Evolutionary conservation across 108 stramenopile species (phyloP).

Genomic region (Hondaea fermentalgiana): DNA sequence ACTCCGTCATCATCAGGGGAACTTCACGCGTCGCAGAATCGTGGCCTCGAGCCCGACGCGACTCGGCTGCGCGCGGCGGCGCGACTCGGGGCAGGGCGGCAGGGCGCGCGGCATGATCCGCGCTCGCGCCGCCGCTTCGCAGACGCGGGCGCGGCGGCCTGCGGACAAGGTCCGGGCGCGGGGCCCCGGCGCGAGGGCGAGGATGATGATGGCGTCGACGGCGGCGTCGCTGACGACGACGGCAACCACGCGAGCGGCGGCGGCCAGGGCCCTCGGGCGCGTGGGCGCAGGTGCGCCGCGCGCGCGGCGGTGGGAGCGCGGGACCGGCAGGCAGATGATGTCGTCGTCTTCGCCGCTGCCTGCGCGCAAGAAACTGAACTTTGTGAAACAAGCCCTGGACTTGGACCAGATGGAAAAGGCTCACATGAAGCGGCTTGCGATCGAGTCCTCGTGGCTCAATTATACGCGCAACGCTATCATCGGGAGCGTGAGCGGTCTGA

Average conservation of each 20-base stretch:
- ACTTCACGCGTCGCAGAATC: too few relatives aligned
- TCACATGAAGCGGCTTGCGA: not conserved
- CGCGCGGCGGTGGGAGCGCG: too few relatives aligned
- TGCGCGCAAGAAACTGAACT: not conserved
- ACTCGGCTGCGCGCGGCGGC: too few relatives aligned
- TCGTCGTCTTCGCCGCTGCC: not conserved
- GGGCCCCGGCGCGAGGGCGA: not conserved
- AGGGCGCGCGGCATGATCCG: not conserved
- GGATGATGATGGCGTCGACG: not conserved
- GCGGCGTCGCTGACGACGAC: not conserved
- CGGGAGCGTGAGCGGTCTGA: not conserved
- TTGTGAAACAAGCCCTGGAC: not conserved
- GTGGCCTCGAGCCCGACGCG: too few relatives aligned
- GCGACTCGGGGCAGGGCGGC: too few relatives aligned
- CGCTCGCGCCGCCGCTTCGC: not conserved
- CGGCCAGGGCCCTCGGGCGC: not conserved
- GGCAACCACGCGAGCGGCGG: not conserved
- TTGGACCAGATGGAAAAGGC: not conserved
- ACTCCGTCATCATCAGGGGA: too few relatives aligned
- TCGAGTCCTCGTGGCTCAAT: slow-evolving; percentile 5
- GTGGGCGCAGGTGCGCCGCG: too few relatives aligned
- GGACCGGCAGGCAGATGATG: too few relatives aligned
- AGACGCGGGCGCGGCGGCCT: not conserved
- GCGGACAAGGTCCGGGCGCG: too few relatives aligned
- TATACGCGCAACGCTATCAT: slow-evolving; percentile 2